Evolutionary conservation across 331 rosid species (phyloP).

Genomic region (Arachis monticola): DNA sequence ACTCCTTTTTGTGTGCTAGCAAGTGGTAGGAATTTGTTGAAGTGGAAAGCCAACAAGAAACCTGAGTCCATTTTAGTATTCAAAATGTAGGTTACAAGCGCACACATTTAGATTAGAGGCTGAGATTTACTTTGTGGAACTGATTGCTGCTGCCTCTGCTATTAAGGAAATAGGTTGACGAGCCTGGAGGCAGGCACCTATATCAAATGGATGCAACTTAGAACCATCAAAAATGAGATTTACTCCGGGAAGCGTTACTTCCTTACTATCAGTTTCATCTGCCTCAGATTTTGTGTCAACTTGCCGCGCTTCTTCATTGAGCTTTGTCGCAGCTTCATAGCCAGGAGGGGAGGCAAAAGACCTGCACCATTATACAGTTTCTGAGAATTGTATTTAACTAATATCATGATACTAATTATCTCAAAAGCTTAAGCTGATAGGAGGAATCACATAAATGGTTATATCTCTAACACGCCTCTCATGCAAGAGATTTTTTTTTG

Average conservation of each 20-base stretch:
- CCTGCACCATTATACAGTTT: conserved; percentile 44
- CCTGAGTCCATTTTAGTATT: too few species aligned
- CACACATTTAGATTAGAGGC: too few species aligned
- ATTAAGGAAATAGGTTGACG: conserved; percentile 85
- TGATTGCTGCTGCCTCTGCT: conserved; percentile 74
- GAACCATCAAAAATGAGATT: conserved; percentile 90
- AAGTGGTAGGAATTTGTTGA: too few species aligned
- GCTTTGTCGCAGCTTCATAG: conserved; percentile 71
- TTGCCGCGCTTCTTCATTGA: conserved; percentile 61
- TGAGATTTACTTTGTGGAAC: neutral
- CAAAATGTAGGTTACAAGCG: too few species aligned
- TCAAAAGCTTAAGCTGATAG: too few species aligned
- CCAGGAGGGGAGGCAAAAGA: conserved; percentile 71
- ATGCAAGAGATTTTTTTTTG: too few species aligned
- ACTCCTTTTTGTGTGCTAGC: too few species aligned
- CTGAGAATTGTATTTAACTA: conserved; percentile 22
- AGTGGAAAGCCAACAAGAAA: too few species aligned
- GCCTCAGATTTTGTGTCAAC: conserved; percentile 58
- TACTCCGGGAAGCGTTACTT: conserved; percentile 85
- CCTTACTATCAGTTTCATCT: conserved; percentile 80
- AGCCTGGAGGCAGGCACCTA: conserved; percentile 94
- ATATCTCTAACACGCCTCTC: too few species aligned
- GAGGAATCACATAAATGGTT: too few species aligned
- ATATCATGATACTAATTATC: too few species aligned
- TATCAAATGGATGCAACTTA: conserved; percentile 82